Percentiles rank a stretch among this genome's conserved stretches.
Evolutionary conservation across 257 asterid species (phyloP).

Genomic region (Solanum rostratum): DNA sequence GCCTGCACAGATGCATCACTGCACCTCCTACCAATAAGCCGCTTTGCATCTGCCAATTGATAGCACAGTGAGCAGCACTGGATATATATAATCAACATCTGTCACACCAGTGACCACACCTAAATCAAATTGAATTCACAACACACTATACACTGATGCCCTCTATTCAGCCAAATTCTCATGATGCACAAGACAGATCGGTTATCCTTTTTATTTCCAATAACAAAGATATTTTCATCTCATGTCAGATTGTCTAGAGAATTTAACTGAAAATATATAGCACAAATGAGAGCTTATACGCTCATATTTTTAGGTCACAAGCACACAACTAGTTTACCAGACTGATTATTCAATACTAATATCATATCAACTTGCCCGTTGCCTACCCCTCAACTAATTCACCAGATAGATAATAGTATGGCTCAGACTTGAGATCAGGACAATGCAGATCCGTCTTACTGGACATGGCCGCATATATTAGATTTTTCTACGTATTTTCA

Average conservation of each 20-base stretch:
- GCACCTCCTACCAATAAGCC: slow-evolving; percentile 19
- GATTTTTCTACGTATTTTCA: not conserved
- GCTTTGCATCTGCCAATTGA: slow-evolving; percentile 11
- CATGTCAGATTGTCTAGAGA: not conserved
- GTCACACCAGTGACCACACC: not conserved
- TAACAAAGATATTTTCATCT: not conserved
- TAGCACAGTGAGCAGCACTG: slow-evolving; percentile 3
- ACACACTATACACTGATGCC: not conserved
- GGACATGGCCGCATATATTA: not conserved
- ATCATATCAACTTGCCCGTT: not conserved
- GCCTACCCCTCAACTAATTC: not conserved
- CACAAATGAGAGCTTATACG: not conserved
- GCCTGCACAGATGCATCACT: slow-evolving; percentile 12
- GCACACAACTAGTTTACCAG: not conserved
- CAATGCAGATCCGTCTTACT: not conserved
- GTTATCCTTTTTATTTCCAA: not conserved
- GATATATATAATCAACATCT: not conserved
- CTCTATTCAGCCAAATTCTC: not conserved
- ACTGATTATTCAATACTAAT: not conserved
- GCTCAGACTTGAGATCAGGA: not conserved
- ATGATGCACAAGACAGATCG: not conserved
- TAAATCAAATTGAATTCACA: not conserved
- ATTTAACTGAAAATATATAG: not conserved
- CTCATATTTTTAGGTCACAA: not conserved
- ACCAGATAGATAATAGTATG: not conserved